Base-by-base conservation (phyloP, 1,284 basidiomycete species). In the Rhodotorula sp. region DNA sequence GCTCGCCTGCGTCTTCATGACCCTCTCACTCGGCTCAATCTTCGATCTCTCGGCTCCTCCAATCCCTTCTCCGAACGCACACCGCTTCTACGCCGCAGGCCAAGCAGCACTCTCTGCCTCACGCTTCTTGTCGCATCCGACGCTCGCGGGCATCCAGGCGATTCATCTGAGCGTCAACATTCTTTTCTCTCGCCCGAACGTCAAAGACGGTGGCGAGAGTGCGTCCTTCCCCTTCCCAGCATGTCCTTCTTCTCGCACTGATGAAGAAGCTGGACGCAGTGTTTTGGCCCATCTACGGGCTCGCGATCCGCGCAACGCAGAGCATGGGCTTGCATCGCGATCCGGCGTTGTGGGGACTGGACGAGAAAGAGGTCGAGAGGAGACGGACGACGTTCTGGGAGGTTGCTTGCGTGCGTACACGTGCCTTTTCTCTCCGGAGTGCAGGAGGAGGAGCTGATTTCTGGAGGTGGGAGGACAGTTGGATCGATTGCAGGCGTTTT, bases 1-100 rank as follows among this genome's bases (percentile, higher is more conserved):
- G 46, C 64, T 79, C 36, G 73, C 77, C 24, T 70, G 75, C 39
- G 63, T 78, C 59, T 75, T 76, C 65, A 70, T 78, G 57, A 62
- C 76, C 34, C 58, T 78, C 57, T 62, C 73, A 5, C 73, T 78
- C 36, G 77, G 74, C 24, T 59, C 71, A 4, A 62, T 71, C n/a
- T 76, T 78, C 59, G 77, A 78, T 54, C 66, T 68, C 15, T 58
- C 61, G 55, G 55, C 47, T 24, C 72, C 67, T 20, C 47, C 74
- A 19, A 76, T 48, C 29, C 55, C 36, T 29, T 64, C 70, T 48
- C 49, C 70, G n/a, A 52, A 32, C 11, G 61, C 67, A 2, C 48
- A 56, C 4, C 64, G 65, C 59, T 74, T 63, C 62, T 70, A 67
- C 57, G 53, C 54, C 6, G 66, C 70, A 36, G 64, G 70, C 17